A percentile compares a stretch with the other conserved stretches of the same genome.
These are phyloP conservation scores for Ascochyta rabiei DNA, from an alignment of 2,329 filamentous ascomycete species.

Conservation along the genomic window DNA sequence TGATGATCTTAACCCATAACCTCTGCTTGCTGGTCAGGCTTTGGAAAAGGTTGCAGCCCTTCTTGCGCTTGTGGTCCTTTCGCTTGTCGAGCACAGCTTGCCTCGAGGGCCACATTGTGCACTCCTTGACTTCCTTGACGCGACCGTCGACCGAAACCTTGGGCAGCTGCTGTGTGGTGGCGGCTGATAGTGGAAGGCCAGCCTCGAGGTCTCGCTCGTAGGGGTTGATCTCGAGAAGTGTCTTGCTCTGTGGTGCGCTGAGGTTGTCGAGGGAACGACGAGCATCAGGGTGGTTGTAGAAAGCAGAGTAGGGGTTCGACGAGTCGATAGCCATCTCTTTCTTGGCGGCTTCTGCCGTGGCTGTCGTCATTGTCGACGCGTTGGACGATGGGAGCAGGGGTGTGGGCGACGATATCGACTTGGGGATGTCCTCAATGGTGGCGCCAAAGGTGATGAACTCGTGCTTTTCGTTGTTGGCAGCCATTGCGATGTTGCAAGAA, in stretches of 20 bases:
- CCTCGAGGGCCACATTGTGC: constrained; percentile 59
- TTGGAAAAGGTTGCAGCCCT: constrained; percentile 50
- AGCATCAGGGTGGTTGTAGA: constrained; percentile 55
- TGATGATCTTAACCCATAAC: constrained; percentile 52
- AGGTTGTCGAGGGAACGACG: constrained; percentile 48
- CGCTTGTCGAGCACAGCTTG: constrained; percentile 54
- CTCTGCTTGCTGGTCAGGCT: constrained; percentile 52
- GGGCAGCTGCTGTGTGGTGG: constrained; percentile 47
- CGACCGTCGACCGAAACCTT: constrained; percentile 51
- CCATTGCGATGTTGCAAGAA: constrained; percentile 32
- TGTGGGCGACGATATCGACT: constrained; percentile 12
- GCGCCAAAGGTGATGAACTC: constrained; percentile 52
- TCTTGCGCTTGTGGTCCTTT: constrained; percentile 46
- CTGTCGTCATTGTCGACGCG: constrained; percentile 41
- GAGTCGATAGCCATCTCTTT: constrained; percentile 42
- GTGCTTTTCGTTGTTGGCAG: constrained; percentile 36
- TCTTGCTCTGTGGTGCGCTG: constrained; percentile 36
- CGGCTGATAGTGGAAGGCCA: constrained; percentile 42
- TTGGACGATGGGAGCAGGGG: constrained; percentile 37
- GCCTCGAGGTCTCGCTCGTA: constrained; percentile 51
- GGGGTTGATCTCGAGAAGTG: constrained; percentile 38
- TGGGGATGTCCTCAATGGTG: constrained; percentile 42
- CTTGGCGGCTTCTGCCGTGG: constrained; percentile 41
- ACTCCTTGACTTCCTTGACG: constrained; percentile 56
- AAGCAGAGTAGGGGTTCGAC: constrained; percentile 53